Base-by-base conservation (phyloP, 768 basidiomycete genomes). In the Daedaleopsis nitida region DNA sequence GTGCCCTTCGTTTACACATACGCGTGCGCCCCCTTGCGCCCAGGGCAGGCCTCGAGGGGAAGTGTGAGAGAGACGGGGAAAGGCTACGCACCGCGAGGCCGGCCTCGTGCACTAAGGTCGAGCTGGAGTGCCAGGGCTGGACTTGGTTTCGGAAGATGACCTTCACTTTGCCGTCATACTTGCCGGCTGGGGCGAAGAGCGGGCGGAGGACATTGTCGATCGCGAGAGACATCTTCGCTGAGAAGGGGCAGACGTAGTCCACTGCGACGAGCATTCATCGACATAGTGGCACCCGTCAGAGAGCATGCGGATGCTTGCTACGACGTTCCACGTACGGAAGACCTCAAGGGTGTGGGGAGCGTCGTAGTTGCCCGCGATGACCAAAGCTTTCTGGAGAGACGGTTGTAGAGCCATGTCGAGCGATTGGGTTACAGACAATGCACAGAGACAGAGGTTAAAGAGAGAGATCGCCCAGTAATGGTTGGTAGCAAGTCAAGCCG, bases 191-290 rank as follows among this genome's bases (percentile, higher is more conserved):
- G 16, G 77, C 78, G 51, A 92, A 69, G 62, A 83, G 72, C 23
- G 89, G 91, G 61, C 78, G 83, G 34, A 92, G 75, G 52, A 87
- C 76, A 10, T 64, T 75, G 58, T 92, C 83, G 55, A 93, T 82
- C 21, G 81, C 78, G 32, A 79, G 73, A 11, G 86, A 77, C 49
- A 89, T 67, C 73, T 89, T 91, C 14, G 83, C 84, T 64, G 88
- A 91, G 80, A 78, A 94, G 1, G 92, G 92, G 67, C 92, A 95
- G 67, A 92, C 90, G 72, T 91, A 93, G 74, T 94, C 93, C 76
- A 93, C 91, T 92, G 64, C 37, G 27, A 32, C 27, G 37, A 14
- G 37, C 21, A 23, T 32, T 14, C 55, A 34, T 16, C 45, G 13
- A 0, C 37, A 19, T 16, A 60, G 11, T 39, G 27, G 17, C 39